Evolutionary conservation across 345 rosid genomes (phyloP), one percentile per base, ranked within the genome.

Genomic region (Eucalyptus urophylla): DNA sequence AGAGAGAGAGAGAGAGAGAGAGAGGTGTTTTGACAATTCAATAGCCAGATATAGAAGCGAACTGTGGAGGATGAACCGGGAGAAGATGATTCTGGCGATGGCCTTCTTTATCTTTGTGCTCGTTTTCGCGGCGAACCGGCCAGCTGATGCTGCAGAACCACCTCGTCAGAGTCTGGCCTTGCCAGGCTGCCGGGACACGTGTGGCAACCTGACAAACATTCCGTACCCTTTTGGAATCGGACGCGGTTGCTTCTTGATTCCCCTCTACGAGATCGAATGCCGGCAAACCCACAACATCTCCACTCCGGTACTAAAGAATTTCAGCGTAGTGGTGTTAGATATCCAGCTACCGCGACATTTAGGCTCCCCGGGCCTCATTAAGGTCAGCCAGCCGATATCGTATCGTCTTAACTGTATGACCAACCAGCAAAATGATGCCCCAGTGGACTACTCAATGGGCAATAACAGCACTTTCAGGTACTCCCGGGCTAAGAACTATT

Each of bases 401-500:
- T 22, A 56, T 56, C 62, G 10, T 56, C 62, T 0, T 56, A 24
- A 56, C 13, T 2, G 62, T 56, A 56, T 3, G 62, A 56, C 62
- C 62, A 56, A 56, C 62, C 62, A 24, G 29, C 62, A 56, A 56
- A 56, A 56, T 22, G 62, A 22, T 56, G 62, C 27, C 62, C 29
- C 3, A 56, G 0, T 22, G 62, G 1, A 56, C 62, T 56, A 19
- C 58, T 53, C 58, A 19, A 0, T 22, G 67, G n/a, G n/a, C 13
- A 56, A 0, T 56, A 22, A 24, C 27, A 56, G 62, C 25, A 10
- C 0, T 2, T 56, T 56, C 13, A 0, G 62, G 62, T 24, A 56
- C 13, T 56, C 62, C 29, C 29, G 13, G 62, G 29, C 0, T 56
- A 0, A 8, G 0, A 56, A 56, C 62, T 56, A 9, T 56, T 56